Evolutionary conservation across 768 basidiomycete species (phyloP).

Genomic region (Cyathus striatus): DNA sequence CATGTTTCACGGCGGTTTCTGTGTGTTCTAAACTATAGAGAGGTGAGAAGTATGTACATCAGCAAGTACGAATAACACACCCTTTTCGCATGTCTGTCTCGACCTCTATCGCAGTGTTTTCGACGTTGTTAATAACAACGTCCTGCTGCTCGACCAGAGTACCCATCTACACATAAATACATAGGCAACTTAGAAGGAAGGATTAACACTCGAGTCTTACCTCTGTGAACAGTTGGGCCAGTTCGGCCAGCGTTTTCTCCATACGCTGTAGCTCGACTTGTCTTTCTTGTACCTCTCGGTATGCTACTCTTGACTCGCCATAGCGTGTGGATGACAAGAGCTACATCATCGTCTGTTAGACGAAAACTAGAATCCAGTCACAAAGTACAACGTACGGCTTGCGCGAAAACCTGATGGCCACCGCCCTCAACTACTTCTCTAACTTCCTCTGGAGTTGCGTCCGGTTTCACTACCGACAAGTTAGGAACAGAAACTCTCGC

Average conservation of each 20-base stretch:
- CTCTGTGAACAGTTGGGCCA: slow-evolving; percentile 85
- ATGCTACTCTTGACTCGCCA: slow-evolving; percentile 76
- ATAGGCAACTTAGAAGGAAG: neutral
- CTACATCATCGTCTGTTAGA: slow-evolving; percentile 31
- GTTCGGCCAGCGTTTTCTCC: slow-evolving; percentile 82
- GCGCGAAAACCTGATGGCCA: slow-evolving; percentile 69
- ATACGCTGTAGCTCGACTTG: slow-evolving; percentile 83
- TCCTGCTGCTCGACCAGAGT: slow-evolving; percentile 78
- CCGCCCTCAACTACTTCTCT: slow-evolving; percentile 63
- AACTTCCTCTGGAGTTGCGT: slow-evolving; percentile 80
- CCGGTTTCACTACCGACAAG: slow-evolving; percentile 63
- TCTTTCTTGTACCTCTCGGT: slow-evolving; percentile 84
- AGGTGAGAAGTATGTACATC: neutral
- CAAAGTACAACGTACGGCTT: slow-evolving; percentile 43
- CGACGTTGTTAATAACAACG: slow-evolving; percentile 59
- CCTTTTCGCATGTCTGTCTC: slow-evolving; percentile 67
- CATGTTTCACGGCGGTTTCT: slow-evolving; percentile 58
- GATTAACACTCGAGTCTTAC: slow-evolving; percentile 28
- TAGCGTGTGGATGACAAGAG: slow-evolving; percentile 76
- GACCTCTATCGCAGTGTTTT: slow-evolving; percentile 57
- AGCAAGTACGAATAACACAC: slow-evolving; percentile 32
- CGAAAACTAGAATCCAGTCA: no score
- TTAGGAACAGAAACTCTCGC: neutral
- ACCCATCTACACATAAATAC: slow-evolving; percentile 52
- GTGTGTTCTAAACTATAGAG: slow-evolving; percentile 53